A percentile compares a stretch with the other conserved stretches of the same genome.
Conservation (phyloP, 2,329 filamentous ascomycete species). For the Dactylonectria macrodidyma region DNA sequence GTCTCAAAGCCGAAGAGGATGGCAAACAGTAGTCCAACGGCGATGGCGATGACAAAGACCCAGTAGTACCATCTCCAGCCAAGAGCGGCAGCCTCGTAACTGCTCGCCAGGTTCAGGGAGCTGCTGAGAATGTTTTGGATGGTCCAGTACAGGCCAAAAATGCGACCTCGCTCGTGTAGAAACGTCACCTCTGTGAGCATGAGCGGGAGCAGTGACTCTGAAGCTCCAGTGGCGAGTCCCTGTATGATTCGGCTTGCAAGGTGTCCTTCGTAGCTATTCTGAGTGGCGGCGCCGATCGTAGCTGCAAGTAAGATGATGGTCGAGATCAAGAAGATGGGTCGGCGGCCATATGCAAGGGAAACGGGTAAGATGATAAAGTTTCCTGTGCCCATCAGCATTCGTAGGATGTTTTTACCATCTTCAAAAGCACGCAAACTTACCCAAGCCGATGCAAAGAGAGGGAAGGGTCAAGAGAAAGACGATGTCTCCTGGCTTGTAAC, state of each 20-base stretch:
- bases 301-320: slow-evolving; percentile 13
- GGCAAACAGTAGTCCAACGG: slow-evolving; percentile 17
- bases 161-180: slow-evolving; percentile 19
- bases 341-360: slow-evolving; percentile 16
- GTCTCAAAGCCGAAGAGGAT: slow-evolving; percentile 20
- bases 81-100: slow-evolving; percentile 16
- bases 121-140: slow-evolving; percentile 18
- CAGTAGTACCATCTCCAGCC: slow-evolving; percentile 29
- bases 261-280: slow-evolving; percentile 3
- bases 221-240: slow-evolving; percentile 13
- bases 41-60: slow-evolving; percentile 27
- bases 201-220: slow-evolving; percentile 21
- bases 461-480: slow-evolving; percentile 15
- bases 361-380: slow-evolving; percentile 13
- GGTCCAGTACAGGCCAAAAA: slow-evolving; percentile 26
- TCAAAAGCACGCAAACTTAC: background rate
- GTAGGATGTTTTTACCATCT: background rate
- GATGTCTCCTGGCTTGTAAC: slow-evolving; percentile 2
- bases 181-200: slow-evolving; percentile 28
- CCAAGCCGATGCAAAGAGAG: slow-evolving; percentile 17
- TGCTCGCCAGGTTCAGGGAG: slow-evolving; percentile 12
- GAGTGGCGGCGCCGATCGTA: slow-evolving; percentile 1
- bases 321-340: slow-evolving; percentile 10
- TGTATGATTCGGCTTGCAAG: slow-evolving; percentile 11
- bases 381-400: background rate